Evolutionary conservation across 805 yeast species (phyloP).

Genomic region (Lipomyces anomalus): DNA sequence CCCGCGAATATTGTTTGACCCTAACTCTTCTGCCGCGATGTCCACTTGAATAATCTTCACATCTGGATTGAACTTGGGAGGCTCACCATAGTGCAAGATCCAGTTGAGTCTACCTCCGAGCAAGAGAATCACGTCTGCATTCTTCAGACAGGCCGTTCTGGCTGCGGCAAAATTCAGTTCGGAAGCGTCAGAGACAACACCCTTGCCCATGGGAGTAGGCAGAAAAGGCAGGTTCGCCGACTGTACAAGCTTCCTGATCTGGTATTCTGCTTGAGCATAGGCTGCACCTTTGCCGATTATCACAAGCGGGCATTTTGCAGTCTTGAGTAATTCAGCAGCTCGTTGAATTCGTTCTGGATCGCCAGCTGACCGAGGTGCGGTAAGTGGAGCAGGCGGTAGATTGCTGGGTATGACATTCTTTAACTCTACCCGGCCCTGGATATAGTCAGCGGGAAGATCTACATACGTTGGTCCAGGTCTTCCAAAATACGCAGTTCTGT

Average conservation of each 20-base stretch:
- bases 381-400: slow-evolving; percentile 1
- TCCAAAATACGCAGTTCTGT: slow-evolving; percentile 42
- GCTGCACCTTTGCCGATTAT: slow-evolving; percentile 66
- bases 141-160: slow-evolving; percentile 51
- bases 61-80: slow-evolving; percentile 45
- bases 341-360: slow-evolving; percentile 33
- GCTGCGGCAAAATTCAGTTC: slow-evolving; percentile 54
- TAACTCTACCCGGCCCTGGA: slow-evolving; percentile 36
- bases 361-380: slow-evolving; percentile 38
- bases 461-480: slow-evolving; percentile 58
- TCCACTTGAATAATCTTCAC: slow-evolving; percentile 57
- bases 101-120: slow-evolving; percentile 68
- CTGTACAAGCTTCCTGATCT: slow-evolving; percentile 40
- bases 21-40: slow-evolving; percentile 47
- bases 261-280: slow-evolving; percentile 38
- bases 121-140: slow-evolving; percentile 54
- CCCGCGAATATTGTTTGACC: slow-evolving; percentile 38
- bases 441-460: slow-evolving; percentile 59
- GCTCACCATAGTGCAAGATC: slow-evolving; percentile 63
- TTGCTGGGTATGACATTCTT: slow-evolving; percentile 21
- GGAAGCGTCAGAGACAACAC: slow-evolving; percentile 50
- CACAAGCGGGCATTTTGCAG: slow-evolving; percentile 46
- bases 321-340: slow-evolving; percentile 35
- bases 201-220: slow-evolving; percentile 79
- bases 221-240: slow-evolving; percentile 48